Base-by-base conservation (phyloP, 2,329 filamentous ascomycete genomes). In the Colletotrichum abscissum region DNA sequence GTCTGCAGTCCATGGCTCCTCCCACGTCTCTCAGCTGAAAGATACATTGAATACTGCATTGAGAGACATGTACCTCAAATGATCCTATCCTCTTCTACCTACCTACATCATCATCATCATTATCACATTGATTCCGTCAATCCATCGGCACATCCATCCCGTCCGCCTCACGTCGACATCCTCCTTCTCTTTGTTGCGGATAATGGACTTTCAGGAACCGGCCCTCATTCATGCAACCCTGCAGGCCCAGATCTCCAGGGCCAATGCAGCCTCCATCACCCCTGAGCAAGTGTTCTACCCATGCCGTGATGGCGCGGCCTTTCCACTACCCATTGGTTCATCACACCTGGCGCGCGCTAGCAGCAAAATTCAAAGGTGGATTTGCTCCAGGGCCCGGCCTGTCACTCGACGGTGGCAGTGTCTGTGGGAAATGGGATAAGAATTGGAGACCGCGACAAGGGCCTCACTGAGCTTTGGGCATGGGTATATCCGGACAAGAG, bases 401-500 rank as follows among this genome's bases (percentile, higher is more conserved):
- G 71, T 71, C 67, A 70, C 28, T 70, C 71, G 56, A 65, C 59
- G 42, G 71, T 73, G 71, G 71, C 71, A 30, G 71, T 73, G 71
- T 73, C 71, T 62, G 67, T 73, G 70, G 70, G 67, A 73, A 57
- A 62, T 52, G 38, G 67, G 52, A 46, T 19, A 65, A 52, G 59
- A 63, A 24, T 60, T 49, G 62, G 62, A 56, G 63, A 56, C 63
- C 24, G 19, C 49, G 66, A 49, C 58, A 63, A 49, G 66, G 65
- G 54, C 56, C 24, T 26, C 28, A 42, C 12, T 49, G 54, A 46
- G 46, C 67, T 63, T 52, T 52, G 42, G 55, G 56, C 69, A 67
- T 55, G 22, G 55, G 46, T 63, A 58, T 38, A 52, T 68, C 69
- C 64, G 69, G 42, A 35, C 28, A 11, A 24, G 26, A 49, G 57